These are phyloP conservation scores for Emergomyces pasteurianus DNA, from an alignment of 2,329 filamentous ascomycete genomes.

Conservation along the genomic window DNA sequence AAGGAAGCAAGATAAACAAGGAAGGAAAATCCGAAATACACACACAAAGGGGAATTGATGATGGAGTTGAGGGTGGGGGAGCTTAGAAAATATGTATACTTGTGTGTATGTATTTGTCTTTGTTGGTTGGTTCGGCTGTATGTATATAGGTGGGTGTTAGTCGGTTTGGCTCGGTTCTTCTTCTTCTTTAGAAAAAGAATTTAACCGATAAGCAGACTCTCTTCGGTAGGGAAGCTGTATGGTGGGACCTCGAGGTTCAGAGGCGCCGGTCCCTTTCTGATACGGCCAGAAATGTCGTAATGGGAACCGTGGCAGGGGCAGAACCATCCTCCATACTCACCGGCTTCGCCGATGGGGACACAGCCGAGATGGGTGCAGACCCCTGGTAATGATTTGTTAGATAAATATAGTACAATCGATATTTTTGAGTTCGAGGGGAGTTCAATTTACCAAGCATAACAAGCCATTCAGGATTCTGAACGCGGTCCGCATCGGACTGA, in stretches of 20 bases:
- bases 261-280: conserved; percentile 93
- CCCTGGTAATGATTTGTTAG: conserved; percentile 38
- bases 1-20: background rate
- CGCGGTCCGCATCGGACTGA: conserved; percentile 79
- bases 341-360: conserved; percentile 97
- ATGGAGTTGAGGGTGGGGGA: background rate
- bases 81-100: background rate
- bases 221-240: conserved; percentile 89
- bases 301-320: conserved; percentile 99
- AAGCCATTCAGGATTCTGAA: conserved; percentile 97
- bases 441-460: conserved; percentile 74
- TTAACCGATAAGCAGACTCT: conserved; percentile 88
- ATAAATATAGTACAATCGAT: background rate
- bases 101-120: background rate
- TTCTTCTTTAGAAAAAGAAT: conserved; percentile 5
- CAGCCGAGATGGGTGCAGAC: conserved; percentile 99
- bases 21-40: too few relatives aligned
- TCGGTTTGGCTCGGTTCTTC: background rate
- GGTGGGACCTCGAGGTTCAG: conserved; percentile 91
- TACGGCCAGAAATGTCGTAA: conserved; percentile 98
- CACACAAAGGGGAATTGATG: background rate
- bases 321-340: conserved; percentile 98
- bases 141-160: background rate
- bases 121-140: background rate
- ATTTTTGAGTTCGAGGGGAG: background rate